Base-by-base conservation (phyloP, 305 asterid genomes). In the Salvia sclarea region DNA sequence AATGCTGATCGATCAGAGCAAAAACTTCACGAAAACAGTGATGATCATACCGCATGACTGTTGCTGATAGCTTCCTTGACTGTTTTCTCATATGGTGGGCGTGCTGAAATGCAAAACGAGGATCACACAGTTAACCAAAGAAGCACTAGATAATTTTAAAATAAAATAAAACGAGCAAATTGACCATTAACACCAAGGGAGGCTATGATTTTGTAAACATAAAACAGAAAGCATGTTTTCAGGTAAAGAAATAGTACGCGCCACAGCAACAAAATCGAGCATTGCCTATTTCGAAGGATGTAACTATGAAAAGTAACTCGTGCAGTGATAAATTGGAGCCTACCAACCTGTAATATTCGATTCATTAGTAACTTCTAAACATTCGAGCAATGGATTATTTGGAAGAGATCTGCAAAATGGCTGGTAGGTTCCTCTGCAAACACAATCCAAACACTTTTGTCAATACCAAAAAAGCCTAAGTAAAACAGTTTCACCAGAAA, bases 371-470 rank as follows among this genome's bases (percentile, higher is more conserved):
- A 82, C 81, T 50, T 85, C 85, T 64, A 93, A 84, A 78, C 96
- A 88, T 64, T 88, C 86, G 13, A 93, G 95, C 78, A 93, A 75
- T 38, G 97, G 90, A 86, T 93, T 88, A 60, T 91, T 94, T 13
- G 96, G 96, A 79, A 93, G 96, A 20, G 88, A 77, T 57, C 87
- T 70, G 66, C 96, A 93, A 70, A 75, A 88, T 37, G 97, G 98
- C 84, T 93, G 96, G 80, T 81, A 87, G 57, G 89, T 87, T 78
- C 98, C 96, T 79, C 97, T 90, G 81, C 83, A 74, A 40, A 61
- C 49, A 20, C 21, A 63, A 61, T 63, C 68, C 18, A 3, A 18
- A 50, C 35, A 40, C n/a, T 56, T 2, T 14, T 61, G 43, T 71
- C 50, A 58, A 33, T 45, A 40, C 61, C 21, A 62, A 57, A 25